These are phyloP conservation scores for Ascosphaera acerosa DNA, from an alignment of 2,329 filamentous ascomycete species.

Conservation along the genomic window DNA sequence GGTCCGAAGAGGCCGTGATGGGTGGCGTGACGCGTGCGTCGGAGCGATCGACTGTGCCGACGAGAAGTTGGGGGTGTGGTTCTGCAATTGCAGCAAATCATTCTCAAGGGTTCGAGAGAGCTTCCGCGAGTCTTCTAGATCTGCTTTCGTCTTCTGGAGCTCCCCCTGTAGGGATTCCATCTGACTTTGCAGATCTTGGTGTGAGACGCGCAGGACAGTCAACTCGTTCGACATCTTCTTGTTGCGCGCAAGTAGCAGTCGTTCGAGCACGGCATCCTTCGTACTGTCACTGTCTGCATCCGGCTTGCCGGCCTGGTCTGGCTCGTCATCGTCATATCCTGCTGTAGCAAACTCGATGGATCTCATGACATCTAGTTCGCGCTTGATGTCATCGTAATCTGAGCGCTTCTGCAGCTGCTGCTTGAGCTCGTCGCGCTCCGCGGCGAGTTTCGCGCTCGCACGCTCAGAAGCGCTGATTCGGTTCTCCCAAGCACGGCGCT, in stretches of 20 bases:
- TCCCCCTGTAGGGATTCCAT: conserved; percentile 64
- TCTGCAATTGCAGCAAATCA: conserved; percentile 68
- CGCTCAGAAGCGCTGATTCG: conserved; percentile 58
- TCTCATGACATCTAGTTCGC: conserved; percentile 88
- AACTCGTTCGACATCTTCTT: conserved; percentile 92
- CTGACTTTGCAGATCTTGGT: conserved; percentile 66
- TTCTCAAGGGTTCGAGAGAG: conserved; percentile 78
- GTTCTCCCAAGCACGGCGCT: conserved; percentile 49
- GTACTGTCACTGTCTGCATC: conserved; percentile 21
- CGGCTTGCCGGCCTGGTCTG: conserved; percentile 18
- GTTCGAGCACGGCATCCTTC: conserved; percentile 64
- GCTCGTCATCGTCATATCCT: conserved; percentile 49
- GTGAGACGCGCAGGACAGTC: conserved; percentile 74
- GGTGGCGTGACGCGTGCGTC: conserved; percentile 62
- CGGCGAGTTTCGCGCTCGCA: conserved; percentile 45
- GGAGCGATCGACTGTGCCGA: conserved; percentile 81
- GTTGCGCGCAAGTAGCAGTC: conserved; percentile 73
- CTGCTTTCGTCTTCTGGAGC: conserved; percentile 55
- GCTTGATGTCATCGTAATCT: conserved; percentile 90
- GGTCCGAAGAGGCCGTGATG: conserved; percentile 41
- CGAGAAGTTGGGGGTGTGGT: conserved; percentile 50
- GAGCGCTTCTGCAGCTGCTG: conserved; percentile 66
- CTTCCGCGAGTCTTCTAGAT: conserved; percentile 61
- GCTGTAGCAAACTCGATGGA: conserved; percentile 92
- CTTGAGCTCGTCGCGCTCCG: conserved; percentile 58